Evolutionary conservation across 495 filamentous ascomycete species (phyloP).

Genomic region (Trichoderma reesei): DNA sequence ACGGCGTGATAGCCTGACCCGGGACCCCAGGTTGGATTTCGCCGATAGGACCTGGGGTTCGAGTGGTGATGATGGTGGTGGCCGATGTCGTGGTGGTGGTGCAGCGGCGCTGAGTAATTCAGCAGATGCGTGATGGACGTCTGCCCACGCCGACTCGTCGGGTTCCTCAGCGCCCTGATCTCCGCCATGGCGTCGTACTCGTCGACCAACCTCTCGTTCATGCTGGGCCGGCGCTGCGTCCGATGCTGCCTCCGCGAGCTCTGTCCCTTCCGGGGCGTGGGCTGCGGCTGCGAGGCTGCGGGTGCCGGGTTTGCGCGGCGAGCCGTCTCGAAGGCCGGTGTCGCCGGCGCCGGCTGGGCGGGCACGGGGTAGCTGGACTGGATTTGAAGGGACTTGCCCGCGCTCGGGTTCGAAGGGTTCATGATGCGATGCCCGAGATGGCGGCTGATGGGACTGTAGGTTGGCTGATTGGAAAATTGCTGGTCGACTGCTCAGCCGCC

Average conservation of each 20-base stretch:
- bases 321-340: constrained; percentile 43
- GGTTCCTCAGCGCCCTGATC: constrained; percentile 73
- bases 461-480: neutral
- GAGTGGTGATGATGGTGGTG: constrained; percentile 38
- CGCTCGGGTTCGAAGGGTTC: constrained; percentile 34
- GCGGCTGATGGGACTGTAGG: neutral
- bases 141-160: constrained; percentile 79
- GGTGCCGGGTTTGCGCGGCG: constrained; percentile 51
- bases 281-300: constrained; percentile 42
- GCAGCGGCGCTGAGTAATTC: constrained; percentile 79
- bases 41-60: constrained; percentile 39
- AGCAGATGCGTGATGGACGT: constrained; percentile 95
- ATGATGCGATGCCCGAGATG: constrained; percentile 20
- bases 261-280: constrained; percentile 63
- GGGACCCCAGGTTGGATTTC: constrained; percentile 72
- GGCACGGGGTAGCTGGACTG: constrained; percentile 19
- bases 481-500: constrained; percentile 4
- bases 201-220: constrained; percentile 21
- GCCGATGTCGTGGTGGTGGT: constrained; percentile 55
- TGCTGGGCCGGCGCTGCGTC: constrained; percentile 37
- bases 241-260: constrained; percentile 62
- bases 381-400: constrained; percentile 35
- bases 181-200: constrained; percentile 76
- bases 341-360: constrained; percentile 21
- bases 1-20: constrained; percentile 85